Evolutionary conservation across 2,329 filamentous ascomycete species (phyloP), one percentile per base, ranked within the genome.

Genomic region (Aspergillus hortae): DNA sequence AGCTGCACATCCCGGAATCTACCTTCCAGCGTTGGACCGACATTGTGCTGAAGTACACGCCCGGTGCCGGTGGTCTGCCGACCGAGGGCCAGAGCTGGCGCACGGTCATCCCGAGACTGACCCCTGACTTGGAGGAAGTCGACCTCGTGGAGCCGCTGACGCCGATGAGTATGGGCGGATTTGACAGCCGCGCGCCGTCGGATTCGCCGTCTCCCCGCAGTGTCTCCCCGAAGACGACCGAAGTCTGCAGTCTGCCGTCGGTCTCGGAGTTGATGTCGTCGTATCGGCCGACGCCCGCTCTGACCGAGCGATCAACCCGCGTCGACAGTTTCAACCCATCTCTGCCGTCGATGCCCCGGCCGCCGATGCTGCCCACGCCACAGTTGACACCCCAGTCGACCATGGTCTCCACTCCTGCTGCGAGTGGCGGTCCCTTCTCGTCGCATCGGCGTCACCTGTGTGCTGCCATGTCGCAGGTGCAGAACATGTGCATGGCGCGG

Each of bases 1-100:
- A 91, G 65, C 83, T 99, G 27, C 94, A 99, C 71, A 92, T 99
- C 57, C 87, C 90, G 0, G 91, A 96, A 60, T 81, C 87, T 3
- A 82, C 89, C 9, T 97, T 96, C 74, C 88, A 94, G 69, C 86
- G 89, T 58, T 99, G 94, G 94, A 92, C 90, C 42, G 90, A 96
- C 57, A 87, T 96, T 57, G 89, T 97, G 48, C 77, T 96, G 59
- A 89, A 89, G 72, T 88, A 91, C 64, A 92, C 88, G 12, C 89
- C 90, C 17, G 75, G 75, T 14, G 73, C 77, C 41, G 74, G 67
- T 45, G 64, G 73, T 17, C 69, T 73, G 46, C 66, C 64, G 55
- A 64, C 55, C 41, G 65, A 74, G 48, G 68, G 64, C 30, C 64
- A 68, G 55, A 68, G 66, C 48, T 77, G 74, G 74, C 70, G 65